Base-by-base conservation (phyloP, 768 basidiomycete species). In the Tulasnella sp. region DNA sequence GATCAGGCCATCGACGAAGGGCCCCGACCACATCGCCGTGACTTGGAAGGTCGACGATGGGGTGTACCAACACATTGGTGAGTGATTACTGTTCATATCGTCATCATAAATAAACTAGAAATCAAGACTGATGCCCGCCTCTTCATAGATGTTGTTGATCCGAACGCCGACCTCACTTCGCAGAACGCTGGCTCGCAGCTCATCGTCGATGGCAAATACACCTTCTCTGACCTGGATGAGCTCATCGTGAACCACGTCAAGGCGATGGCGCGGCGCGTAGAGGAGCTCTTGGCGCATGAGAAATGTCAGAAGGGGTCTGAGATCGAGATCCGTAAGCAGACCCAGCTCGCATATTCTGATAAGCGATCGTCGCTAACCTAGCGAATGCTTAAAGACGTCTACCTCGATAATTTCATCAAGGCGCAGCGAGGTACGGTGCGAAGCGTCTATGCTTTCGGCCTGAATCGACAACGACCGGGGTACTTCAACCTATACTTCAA, bases 21-120 rank as follows among this genome's bases (percentile, higher is more conserved):
- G 94, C 12, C 73, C 78, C 38, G 81, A 96, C 65, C 96, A 98
- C 72, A 76, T 99, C 38, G 94, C 94, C 45, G 87, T 99, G 9
- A 99, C 96, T 0, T 99, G 96, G 96, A 99, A 98, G 73, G 92
- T 99, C 1, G 94, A 93, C 63, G 87, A 96, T 60, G 88, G 84
- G 61, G 74, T 99, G 25, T 98, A 88, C 70, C 96, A 98, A 68
- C 96, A 99, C 68, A 87, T 99, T 60, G 92, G 92, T 92, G 67
- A 52, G 85, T 66, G 31, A 54, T 42, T 42, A 8, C 22, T 2
- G 19, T n/a, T 31, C 53, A 49, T 21, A n/a, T n/a, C n/a, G n/a
- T n/a, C n/a, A n/a, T n/a, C n/a, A n/a, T n/a, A n/a, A n/a, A n/a
- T n/a, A n/a, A n/a, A n/a, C n/a, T n/a, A n/a, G n/a, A n/a, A n/a